A percentile compares a stretch with the other conserved stretches of the same genome.
Conservation (phyloP, 148 eudicot species). For the Suaeda aralocaspica region DNA sequence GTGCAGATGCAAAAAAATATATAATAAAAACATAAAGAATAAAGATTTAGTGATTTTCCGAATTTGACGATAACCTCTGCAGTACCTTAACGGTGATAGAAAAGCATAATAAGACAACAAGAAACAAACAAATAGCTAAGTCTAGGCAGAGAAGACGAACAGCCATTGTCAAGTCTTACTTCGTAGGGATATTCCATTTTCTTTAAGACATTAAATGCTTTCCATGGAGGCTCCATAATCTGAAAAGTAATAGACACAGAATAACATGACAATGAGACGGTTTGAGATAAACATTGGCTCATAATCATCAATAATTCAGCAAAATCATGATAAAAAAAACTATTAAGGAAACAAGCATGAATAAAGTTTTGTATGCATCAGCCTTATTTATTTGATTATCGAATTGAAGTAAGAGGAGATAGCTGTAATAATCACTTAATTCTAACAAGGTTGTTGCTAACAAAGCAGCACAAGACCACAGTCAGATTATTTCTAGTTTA, state of each 20-base stretch:
- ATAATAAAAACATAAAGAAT: too few relatives aligned
- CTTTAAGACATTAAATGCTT: conserved; percentile 61
- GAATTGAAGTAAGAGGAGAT: not conserved
- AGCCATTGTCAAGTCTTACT: conserved; percentile 31
- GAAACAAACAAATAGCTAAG: not conserved
- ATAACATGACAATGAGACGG: not conserved
- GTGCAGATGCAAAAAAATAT: not conserved
- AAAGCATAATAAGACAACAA: conserved; percentile 3
- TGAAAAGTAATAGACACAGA: conserved; percentile 26
- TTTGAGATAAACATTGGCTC: not conserved
- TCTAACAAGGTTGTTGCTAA: not conserved
- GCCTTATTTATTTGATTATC: not conserved
- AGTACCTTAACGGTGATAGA: not conserved
- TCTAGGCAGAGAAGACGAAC: conserved; percentile 6
- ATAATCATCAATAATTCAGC: conserved; percentile 3
- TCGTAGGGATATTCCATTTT: conserved; percentile 95
- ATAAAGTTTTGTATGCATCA: not conserved
- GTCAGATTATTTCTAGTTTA: not conserved
- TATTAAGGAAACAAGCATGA: not conserved
- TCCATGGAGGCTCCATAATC: conserved; percentile 97
- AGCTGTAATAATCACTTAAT: not conserved
- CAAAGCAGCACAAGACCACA: not conserved
- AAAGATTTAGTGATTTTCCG: not conserved
- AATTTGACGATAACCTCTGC: not conserved
- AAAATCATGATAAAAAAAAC: not conserved